Base-by-base conservation (phyloP, 1,284 basidiomycete genomes). In the Pterulicium gracile region DNA sequence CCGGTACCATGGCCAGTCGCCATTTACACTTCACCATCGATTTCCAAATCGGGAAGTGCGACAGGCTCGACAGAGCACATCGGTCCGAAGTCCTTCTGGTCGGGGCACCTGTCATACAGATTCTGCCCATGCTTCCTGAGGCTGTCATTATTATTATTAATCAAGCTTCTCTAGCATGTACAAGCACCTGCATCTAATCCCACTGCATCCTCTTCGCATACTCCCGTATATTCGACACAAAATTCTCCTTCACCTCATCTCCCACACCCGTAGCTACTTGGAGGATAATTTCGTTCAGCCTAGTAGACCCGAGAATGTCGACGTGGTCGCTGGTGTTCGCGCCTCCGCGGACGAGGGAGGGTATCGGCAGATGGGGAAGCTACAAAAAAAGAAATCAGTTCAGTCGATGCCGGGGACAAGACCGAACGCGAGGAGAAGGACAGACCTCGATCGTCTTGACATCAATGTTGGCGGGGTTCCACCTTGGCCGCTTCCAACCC, bases 391-490 rank as follows among this genome's bases (percentile, higher is more conserved):
- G n/a, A n/a, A n/a, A n/a, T n/a, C 19, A 49, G 46, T 50, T 43
- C 24, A 47, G 44, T 44, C 44, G 10, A 43, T 46, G 39, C 24
- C 17, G 47, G 22, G 48, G 15, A 18, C 50, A 36, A n/a, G 27
- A 49, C 10, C 24, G 35, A 24, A 42, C 39, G 43, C 24, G 13
- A 23, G 21, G 21, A 3, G 22, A 47, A 19, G 23, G 19, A 46
- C 69, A 52, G 52, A 84, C 80, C 73, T 97, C 94, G 52, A 94
- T 82, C 2, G 92, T 96, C 14, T 84, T 77, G 24, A 98, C 71
- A 54, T 79, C 72, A 55, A 94, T 89, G 14, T 86, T 78, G n/a
- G 82, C 86, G 1, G 96, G 96, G 62, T 98, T 98, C 88, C 93
- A 98, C 44, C 82, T 72, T 51, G 75, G 73, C 47, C 82, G 73